Conservation (phyloP, 306 rosid species). For the Hylodesmum podocarpum region DNA sequence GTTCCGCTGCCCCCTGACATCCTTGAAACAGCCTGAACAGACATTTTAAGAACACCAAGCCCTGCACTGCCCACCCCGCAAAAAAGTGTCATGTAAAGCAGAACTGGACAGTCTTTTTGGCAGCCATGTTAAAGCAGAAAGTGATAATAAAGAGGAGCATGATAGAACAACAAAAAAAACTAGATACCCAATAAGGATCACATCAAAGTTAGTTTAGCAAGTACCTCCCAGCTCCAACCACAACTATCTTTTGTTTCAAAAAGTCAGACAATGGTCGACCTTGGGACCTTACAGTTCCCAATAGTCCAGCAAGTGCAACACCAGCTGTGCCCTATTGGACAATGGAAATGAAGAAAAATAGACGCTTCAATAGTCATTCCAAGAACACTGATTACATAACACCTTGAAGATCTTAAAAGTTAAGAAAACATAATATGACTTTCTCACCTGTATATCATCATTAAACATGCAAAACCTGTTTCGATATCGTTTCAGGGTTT, state of each 20-base stretch:
- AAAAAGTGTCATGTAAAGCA: slow-evolving; percentile 20
- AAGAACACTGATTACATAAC: background rate
- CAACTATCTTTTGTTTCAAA: slow-evolving; percentile 79
- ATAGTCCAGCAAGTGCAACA: slow-evolving; percentile 90
- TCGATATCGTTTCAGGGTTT: slow-evolving; percentile 82
- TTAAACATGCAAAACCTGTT: slow-evolving; percentile 86
- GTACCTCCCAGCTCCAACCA: slow-evolving; percentile 97
- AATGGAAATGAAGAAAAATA: slow-evolving; percentile 35
- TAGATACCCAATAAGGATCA: background rate
- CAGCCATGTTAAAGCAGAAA: slow-evolving; percentile 22
- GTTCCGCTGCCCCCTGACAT: slow-evolving; percentile 53
- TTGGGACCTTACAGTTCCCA: slow-evolving; percentile 85
- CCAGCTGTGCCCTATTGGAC: slow-evolving; percentile 84
- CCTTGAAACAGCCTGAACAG: slow-evolving; percentile 70
- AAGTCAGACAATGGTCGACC: slow-evolving; percentile 76
- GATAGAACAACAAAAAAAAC: slow-evolving; percentile 11
- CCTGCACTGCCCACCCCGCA: slow-evolving; percentile 68
- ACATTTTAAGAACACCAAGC: slow-evolving; percentile 81
- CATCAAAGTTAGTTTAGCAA: slow-evolving; percentile 9
- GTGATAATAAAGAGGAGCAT: slow-evolving; percentile 13
- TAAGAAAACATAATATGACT: slow-evolving; percentile 17
- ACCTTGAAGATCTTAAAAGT: slow-evolving; percentile 12
- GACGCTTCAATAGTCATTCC: background rate
- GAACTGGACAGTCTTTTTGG: background rate
- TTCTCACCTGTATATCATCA: slow-evolving; percentile 85